These are phyloP conservation scores for Chlamydomonas urium DNA, from an alignment of 139 green algal genomes.

Conservation along the genomic window DNA sequence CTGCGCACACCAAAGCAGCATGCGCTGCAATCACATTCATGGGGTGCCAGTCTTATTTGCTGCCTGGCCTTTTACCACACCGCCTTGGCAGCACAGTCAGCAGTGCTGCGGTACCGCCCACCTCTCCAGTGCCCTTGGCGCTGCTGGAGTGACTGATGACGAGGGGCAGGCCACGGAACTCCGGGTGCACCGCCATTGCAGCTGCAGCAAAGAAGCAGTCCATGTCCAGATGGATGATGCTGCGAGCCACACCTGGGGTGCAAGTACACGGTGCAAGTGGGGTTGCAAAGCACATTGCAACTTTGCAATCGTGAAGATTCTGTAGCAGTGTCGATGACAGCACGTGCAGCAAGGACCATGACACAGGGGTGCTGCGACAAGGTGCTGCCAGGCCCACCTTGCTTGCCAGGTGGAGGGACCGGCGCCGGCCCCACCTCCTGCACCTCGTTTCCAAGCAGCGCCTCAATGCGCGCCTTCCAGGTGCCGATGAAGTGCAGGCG, in stretches of 20 bases:
- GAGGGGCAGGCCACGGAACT: conserved; percentile 65
- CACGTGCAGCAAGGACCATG: no score
- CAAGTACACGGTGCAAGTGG: no score
- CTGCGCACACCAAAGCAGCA: conserved; percentile 11
- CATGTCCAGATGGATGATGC: conserved; percentile 94
- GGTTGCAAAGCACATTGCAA: no score
- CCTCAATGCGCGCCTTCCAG: conserved; percentile 76
- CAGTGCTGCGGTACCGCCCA: conserved; percentile 26
- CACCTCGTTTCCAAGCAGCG: conserved; percentile 48
- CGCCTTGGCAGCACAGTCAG: no score
- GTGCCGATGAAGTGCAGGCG: conserved; percentile 83
- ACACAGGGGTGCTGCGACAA: no score
- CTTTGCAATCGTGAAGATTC: no score
- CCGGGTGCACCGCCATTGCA: conserved; percentile 46
- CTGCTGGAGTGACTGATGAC: conserved; percentile 83
- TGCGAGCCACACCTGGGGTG: conserved; percentile 29
- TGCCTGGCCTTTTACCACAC: no score
- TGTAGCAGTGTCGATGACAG: no score
- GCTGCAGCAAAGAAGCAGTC: conserved; percentile 97
- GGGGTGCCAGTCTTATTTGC: background rate
- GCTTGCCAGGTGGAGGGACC: background rate
- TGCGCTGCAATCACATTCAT: background rate
- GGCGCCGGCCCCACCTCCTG: conserved; percentile 8
- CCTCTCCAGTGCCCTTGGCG: conserved; percentile 70
- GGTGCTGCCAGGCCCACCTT: no score